Conservation (phyloP, 1,284 basidiomycete species). For the Sanguinoderma infundibulare region DNA sequence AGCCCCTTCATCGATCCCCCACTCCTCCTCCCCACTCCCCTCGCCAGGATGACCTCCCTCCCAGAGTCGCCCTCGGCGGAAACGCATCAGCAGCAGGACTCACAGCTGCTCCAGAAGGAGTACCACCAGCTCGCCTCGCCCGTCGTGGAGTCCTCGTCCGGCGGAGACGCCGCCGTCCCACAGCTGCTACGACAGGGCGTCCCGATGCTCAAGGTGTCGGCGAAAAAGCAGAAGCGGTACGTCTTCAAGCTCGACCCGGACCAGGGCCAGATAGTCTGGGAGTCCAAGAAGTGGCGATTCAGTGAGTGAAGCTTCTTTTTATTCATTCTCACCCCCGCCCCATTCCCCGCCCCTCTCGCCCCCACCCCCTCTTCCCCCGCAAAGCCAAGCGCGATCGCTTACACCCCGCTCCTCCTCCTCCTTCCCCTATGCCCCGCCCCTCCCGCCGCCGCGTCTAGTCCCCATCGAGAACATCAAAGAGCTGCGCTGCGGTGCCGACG, state of each 20-base stretch:
- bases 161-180: constrained; percentile 51
- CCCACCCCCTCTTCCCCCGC: constrained; percentile 68
- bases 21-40: constrained; percentile 6
- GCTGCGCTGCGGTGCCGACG: constrained; percentile 79
- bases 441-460: constrained; percentile 50
- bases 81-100: neutral
- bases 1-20: constrained; percentile 7
- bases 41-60: constrained; percentile 16
- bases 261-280: constrained; percentile 83
- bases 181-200: constrained; percentile 60
- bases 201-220: constrained; percentile 88
- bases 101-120: neutral
- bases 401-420: neutral
- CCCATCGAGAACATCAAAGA: constrained; percentile 93
- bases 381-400: neutral
- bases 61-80: constrained; percentile 9
- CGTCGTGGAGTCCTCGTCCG: constrained; percentile 27
- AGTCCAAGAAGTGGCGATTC: constrained; percentile 76
- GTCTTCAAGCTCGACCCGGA: constrained; percentile 80
- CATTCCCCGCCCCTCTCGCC: neutral
- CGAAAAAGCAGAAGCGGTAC: constrained; percentile 80
- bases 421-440: neutral
- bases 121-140: constrained; percentile 4
- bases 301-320: constrained; percentile 59
- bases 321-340: constrained; percentile 2